Evolutionary conservation across 371 early-diverging fungal genomes (phyloP).

Genomic region (Capillidium rhysosporum): DNA sequence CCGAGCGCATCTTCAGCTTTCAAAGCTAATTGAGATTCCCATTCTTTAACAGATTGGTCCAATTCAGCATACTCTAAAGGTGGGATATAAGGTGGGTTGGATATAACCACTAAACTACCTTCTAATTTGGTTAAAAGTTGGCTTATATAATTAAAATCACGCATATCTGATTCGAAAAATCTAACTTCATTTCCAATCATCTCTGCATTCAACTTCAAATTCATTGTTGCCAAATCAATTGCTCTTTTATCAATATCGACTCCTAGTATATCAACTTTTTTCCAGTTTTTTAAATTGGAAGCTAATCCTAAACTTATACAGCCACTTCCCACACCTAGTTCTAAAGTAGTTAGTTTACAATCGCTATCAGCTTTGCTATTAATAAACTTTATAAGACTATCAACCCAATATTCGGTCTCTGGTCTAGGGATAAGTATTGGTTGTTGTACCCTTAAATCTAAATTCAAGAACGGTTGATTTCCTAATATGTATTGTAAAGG

Average conservation of each 20-base stretch:
- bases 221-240: constrained; percentile 24
- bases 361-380: constrained; percentile 5
- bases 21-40: constrained; percentile 75
- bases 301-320: constrained; percentile 69
- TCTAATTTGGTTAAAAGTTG: not conserved
- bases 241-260: constrained; percentile 23
- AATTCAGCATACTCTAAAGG: constrained; percentile 35
- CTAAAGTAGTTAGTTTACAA: constrained; percentile 37
- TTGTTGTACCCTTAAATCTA: constrained; percentile 44
- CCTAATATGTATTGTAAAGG: constrained; percentile 16
- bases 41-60: constrained; percentile 47
- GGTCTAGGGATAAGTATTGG: constrained; percentile 76
- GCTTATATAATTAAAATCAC: not conserved
- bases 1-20: constrained; percentile 31
- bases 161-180: constrained; percentile 26
- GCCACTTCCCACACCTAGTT: constrained; percentile 74
- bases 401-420: constrained; percentile 90
- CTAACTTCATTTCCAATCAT: constrained; percentile 10
- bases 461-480: constrained; percentile 57
- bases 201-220: constrained; percentile 9
- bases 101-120: constrained; percentile 41
- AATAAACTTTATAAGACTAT: constrained; percentile 22
- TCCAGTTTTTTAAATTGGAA: constrained; percentile 20
- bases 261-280: constrained; percentile 6
- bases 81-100: constrained; percentile 88